Percentiles rank a stretch among this genome's conserved stretches.
phyloP scores from a whole-genome alignment of 176 grass and related monocot species.

The Eleusine coracana region DNA sequence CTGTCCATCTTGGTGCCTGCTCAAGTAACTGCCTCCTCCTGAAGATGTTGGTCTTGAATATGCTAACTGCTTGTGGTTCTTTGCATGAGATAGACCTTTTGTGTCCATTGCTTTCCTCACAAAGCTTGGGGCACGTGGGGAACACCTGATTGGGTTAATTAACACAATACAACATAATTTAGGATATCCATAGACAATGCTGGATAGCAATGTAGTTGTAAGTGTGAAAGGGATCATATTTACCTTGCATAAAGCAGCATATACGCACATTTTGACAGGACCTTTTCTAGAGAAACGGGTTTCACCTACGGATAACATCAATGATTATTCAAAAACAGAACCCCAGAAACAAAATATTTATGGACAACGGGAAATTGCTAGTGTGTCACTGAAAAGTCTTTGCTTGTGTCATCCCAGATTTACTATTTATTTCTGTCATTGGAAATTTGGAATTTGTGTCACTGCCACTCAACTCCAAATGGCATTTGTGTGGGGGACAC shows the following conservation, averaged over 20 bases:
- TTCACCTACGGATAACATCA: constrained; percentile 58
- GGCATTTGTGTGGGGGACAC: not conserved
- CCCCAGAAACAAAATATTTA: not conserved
- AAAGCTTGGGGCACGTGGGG: constrained; percentile 71
- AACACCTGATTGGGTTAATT: constrained; percentile 60
- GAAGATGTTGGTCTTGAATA: constrained; percentile 5
- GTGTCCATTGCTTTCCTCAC: constrained; percentile 47
- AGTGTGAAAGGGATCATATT: not conserved
- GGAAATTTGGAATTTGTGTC: not conserved
- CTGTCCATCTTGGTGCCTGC: constrained; percentile 35
- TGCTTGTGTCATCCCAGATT: not conserved
- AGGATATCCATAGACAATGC: not conserved
- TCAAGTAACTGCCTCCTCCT: constrained; percentile 25
- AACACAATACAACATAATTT: constrained; percentile 21
- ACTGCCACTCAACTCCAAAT: not conserved
- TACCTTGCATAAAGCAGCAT: constrained; percentile 96
- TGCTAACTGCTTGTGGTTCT: constrained; percentile 26
- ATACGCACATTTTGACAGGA: constrained; percentile 77
- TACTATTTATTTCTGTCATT: not conserved
- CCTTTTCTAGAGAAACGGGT: constrained; percentile 55
- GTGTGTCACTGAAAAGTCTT: not conserved
- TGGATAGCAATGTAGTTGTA: not conserved
- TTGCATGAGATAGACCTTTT: constrained; percentile 33
- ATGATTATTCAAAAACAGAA: constrained; percentile 1
- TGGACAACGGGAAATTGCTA: not conserved